Base-by-base conservation (phyloP, 1,284 basidiomycete species). In the Microbotryum silenes-acaulis region DNA sequence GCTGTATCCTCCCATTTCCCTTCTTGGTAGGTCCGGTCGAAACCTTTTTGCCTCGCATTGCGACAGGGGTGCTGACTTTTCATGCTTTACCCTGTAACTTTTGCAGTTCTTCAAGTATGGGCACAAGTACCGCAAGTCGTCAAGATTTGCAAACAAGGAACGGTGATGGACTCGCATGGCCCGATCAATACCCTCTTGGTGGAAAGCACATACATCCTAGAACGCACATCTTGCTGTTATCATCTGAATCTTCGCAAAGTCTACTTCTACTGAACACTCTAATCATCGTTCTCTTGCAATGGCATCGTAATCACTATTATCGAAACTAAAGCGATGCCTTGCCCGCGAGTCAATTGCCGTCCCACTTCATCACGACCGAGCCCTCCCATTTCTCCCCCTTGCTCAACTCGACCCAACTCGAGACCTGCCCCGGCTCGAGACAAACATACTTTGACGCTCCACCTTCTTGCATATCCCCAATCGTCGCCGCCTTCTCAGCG, bases 371-470 rank as follows among this genome's bases (percentile, higher is more conserved):
- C 29, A 57, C 60, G 52, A 67, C 21, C 20, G 54, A 55, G 31
- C 71, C 66, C 9, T 59, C 56, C 72, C 72, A 73, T 12, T 46
- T 66, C 48, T 68, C 51, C 2, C 75, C 74, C 45, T 71, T 70
- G 25, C 65, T 62, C 44, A 77, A 65, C 42, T 60, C 55, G 59
- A 72, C 66, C 57, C 73, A 75, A 14, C 65, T 64, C n/a, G 56
- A 53, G 25, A 74, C 71, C 45, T 71, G 62, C 20, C 76, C 76
- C 2, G 75, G 75, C 64, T 77, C 67, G 50, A 77, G 70, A 60
- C 76, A 77, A 44, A 77, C 67, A 58, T 74, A 77, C 53, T 67
- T 66, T 37, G 70, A 70, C 68, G 69, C 73, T 1, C 74, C 76
- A 2, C 69, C 68, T 16, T 70, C 59, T 53, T 77, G 72, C 68